A percentile compares a stretch with the other conserved stretches of the same genome.
phyloP scores from a whole-genome alignment of 495 filamentous ascomycete genomes.

The Bathelium albidoporum region DNA sequence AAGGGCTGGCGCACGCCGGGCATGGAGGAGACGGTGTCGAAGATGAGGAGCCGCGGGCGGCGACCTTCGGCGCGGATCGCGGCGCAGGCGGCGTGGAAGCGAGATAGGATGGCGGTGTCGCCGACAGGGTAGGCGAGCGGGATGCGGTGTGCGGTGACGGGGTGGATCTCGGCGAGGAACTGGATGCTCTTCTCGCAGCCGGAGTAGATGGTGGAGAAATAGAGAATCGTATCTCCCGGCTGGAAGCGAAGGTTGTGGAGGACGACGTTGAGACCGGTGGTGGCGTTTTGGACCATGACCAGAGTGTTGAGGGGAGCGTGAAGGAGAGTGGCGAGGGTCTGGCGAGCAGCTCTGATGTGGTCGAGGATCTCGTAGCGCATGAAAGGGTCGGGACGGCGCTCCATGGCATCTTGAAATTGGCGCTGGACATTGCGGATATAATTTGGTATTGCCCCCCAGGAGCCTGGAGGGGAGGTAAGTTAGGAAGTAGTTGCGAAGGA shows the following conservation, averaged over 20 bases:
- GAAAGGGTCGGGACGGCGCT: conserved; percentile 62
- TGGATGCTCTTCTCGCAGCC: conserved; percentile 60
- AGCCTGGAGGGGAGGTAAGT: conserved; percentile 39
- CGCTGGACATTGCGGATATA: conserved; percentile 47
- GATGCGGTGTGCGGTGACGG: conserved; percentile 33
- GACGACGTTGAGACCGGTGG: conserved; percentile 68
- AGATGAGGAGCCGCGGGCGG: conserved; percentile 50
- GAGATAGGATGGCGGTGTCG: conserved; percentile 44
- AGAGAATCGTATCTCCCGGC: conserved; percentile 28
- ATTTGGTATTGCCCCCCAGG: conserved; percentile 66
- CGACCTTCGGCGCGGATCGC: conserved; percentile 13
- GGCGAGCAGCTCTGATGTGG: conserved; percentile 53
- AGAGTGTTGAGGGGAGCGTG: conserved; percentile 49
- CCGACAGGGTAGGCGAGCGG: conserved; percentile 46
- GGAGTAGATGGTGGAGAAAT: conserved; percentile 68
- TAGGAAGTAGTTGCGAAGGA: conserved; percentile 1
- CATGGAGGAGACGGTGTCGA: conserved; percentile 64
- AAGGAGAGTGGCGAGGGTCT: conserved; percentile 52
- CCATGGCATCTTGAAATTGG: conserved; percentile 47
- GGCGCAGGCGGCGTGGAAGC: conserved; percentile 4
- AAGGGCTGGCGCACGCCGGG: conserved; percentile 75
- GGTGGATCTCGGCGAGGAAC: conserved; percentile 54
- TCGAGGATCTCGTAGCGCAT: conserved; percentile 47
- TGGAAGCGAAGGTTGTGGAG: conserved; percentile 56
- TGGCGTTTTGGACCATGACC: conserved; percentile 76